phyloP scores from a whole-genome alignment of 495 filamentous ascomycete species.

The Haplographium delicatum region DNA sequence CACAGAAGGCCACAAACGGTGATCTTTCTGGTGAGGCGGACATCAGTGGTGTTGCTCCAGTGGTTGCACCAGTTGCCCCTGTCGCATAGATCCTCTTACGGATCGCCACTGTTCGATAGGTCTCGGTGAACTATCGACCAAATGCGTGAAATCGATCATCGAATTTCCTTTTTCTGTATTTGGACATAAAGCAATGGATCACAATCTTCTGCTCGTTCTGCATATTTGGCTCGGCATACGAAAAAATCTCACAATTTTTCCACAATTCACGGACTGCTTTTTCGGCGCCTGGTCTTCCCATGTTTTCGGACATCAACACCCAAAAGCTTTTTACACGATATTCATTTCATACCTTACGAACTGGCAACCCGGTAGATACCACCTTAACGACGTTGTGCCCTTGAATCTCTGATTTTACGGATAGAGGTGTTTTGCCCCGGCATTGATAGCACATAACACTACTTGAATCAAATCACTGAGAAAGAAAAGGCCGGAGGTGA shows the following conservation, averaged over 20 bases:
- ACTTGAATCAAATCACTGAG: slow-evolving; percentile 18
- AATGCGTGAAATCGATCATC: slow-evolving; percentile 21
- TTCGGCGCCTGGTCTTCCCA: slow-evolving; percentile 29
- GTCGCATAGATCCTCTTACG: slow-evolving; percentile 44
- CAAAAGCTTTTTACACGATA: slow-evolving; percentile 28
- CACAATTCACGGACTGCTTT: slow-evolving; percentile 24
- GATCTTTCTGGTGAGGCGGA: slow-evolving; percentile 37
- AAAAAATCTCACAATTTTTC: slow-evolving; percentile 15
- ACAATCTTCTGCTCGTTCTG: slow-evolving; percentile 20
- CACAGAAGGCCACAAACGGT: slow-evolving; percentile 41
- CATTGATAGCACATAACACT: background rate
- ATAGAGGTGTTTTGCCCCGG: slow-evolving; percentile 11
- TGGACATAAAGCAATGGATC: slow-evolving; percentile 22
- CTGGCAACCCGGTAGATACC: slow-evolving; percentile 28
- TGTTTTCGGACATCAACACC: slow-evolving; percentile 21
- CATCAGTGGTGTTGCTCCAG: slow-evolving; percentile 22
- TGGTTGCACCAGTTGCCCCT: slow-evolving; percentile 45
- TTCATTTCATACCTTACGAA: slow-evolving; percentile 27
- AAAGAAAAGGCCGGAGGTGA: slow-evolving; percentile 17
- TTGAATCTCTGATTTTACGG: slow-evolving; percentile 19
- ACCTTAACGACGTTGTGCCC: slow-evolving; percentile 23
- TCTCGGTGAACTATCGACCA: slow-evolving; percentile 25
- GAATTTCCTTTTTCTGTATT: slow-evolving; percentile 18
- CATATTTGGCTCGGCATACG: slow-evolving; percentile 22
- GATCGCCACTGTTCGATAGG: slow-evolving; percentile 21